Evolutionary conservation across 768 basidiomycete species (phyloP).

Genomic region (Pleurotus ostreatus): DNA sequence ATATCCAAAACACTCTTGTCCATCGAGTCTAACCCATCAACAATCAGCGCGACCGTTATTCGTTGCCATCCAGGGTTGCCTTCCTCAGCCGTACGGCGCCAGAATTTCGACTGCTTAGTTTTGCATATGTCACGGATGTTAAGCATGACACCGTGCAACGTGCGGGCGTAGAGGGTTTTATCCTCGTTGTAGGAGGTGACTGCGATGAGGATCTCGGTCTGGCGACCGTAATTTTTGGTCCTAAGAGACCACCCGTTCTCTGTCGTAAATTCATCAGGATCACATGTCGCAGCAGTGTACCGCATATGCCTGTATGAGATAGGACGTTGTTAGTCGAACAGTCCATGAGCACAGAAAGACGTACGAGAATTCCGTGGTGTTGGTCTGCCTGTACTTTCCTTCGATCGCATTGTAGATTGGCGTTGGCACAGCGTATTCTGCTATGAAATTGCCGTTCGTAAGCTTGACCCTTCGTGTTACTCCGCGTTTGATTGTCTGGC

Average conservation of each 20-base stretch:
- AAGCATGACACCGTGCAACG: slow-evolving; percentile 92
- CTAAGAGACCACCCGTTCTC: slow-evolving; percentile 83
- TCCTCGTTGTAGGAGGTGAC: slow-evolving; percentile 93
- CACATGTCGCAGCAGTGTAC: slow-evolving; percentile 89
- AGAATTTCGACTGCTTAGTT: slow-evolving; percentile 90
- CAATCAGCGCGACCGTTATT: slow-evolving; percentile 84
- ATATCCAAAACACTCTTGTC: slow-evolving; percentile 91
- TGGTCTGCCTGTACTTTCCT: slow-evolving; percentile 50
- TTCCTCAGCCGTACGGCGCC: slow-evolving; percentile 77
- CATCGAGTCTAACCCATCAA: slow-evolving; percentile 91
- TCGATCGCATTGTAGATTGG: slow-evolving; percentile 65
- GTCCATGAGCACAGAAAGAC: slow-evolving; percentile 18
- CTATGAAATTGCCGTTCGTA: slow-evolving; percentile 71
- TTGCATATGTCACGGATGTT: slow-evolving; percentile 97
- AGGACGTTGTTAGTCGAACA: background rate
- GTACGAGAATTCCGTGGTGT: slow-evolving; percentile 70
- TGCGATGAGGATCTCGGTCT: slow-evolving; percentile 90
- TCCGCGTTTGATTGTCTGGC: slow-evolving; percentile 69
- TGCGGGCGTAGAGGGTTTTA: slow-evolving; percentile 84
- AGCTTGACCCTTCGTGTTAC: slow-evolving; percentile 73
- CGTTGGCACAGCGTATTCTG: slow-evolving; percentile 65
- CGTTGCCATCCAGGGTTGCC: slow-evolving; percentile 86
- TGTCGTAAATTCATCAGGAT: slow-evolving; percentile 82
- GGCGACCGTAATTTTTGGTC: slow-evolving; percentile 77
- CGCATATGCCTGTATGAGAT: slow-evolving; percentile 67